Percentiles rank a stretch among this genome's conserved stretches.
These are phyloP conservation scores for Rubia yunnanensis DNA, from an alignment of 257 asterid species.

Conservation along the genomic window DNA sequence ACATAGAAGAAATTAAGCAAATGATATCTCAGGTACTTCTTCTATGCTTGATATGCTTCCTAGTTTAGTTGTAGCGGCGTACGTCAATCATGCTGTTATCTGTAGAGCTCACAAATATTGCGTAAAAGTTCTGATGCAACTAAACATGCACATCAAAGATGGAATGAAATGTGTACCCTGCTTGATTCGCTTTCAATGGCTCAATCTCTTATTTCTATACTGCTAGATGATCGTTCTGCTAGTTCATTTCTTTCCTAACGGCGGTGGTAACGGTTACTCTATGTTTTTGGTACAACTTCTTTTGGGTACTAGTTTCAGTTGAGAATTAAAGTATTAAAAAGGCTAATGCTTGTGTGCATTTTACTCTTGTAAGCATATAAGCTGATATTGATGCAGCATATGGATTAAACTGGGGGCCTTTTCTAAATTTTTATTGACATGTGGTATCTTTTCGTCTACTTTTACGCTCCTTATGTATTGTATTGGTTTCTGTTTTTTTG, in stretches of 20 bases:
- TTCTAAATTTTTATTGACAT: background rate
- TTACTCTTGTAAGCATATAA: background rate
- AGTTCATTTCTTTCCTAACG: background rate
- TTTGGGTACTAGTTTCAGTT: background rate
- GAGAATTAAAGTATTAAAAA: background rate
- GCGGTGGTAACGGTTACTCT: background rate
- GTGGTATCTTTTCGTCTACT: background rate
- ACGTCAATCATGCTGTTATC: background rate
- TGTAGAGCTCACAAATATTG: background rate
- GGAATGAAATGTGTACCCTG: background rate
- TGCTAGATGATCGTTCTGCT: background rate
- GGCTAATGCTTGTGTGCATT: background rate
- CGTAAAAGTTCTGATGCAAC: background rate
- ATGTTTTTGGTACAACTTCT: background rate
- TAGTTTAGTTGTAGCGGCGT: background rate
- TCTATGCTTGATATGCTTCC: background rate
- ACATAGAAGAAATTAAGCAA: slow-evolving; percentile 62
- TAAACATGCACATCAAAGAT: background rate
- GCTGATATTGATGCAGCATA: background rate
- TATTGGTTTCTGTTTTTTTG: background rate
- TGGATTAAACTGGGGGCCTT: background rate
- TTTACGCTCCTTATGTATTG: background rate
- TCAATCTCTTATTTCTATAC: background rate
- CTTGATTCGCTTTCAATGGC: too few relatives aligned
- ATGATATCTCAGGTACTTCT: slow-evolving; percentile 69